Evolutionary conservation across 2,329 filamentous ascomycete genomes (phyloP).

Genomic region (Ophiosphaerella korrae): DNA sequence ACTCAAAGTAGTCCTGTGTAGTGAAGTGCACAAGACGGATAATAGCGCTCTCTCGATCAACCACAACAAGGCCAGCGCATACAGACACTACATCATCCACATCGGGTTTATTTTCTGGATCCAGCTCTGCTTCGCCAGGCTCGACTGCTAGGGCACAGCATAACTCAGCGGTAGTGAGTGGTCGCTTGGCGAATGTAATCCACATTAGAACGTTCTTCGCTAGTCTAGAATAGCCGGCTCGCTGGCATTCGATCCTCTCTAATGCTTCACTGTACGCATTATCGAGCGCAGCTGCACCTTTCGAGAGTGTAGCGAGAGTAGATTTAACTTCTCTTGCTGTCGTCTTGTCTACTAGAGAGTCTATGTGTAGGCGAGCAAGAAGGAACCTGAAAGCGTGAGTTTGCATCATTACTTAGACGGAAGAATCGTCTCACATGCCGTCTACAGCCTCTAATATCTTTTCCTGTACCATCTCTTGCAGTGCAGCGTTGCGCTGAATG

Average conservation of each 20-base stretch:
- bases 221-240: constrained; percentile 32
- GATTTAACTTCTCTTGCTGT: not conserved
- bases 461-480: constrained; percentile 21
- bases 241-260: constrained; percentile 48
- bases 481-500: constrained; percentile 8
- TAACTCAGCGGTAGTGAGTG: constrained; percentile 18
- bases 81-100: constrained; percentile 18
- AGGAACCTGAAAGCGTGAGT: constrained; percentile 7
- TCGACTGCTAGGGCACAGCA: constrained; percentile 17
- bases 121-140: constrained; percentile 5
- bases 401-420: not conserved
- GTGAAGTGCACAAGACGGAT: constrained; percentile 31
- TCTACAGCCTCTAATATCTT: constrained; percentile 22
- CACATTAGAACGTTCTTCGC: constrained; percentile 37
- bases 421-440: not conserved
- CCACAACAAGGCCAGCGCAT: constrained; percentile 20
- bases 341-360: constrained; percentile 1
- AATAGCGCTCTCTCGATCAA: constrained; percentile 31
- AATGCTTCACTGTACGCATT: constrained; percentile 14
- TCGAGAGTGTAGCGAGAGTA: not conserved
- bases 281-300: constrained; percentile 6
- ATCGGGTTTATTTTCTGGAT: constrained; percentile 12
- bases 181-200: constrained; percentile 17
- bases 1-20: constrained; percentile 29
- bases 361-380: constrained; percentile 2